A percentile compares a stretch with the other conserved stretches of the same genome.
Conservation (phyloP, 805 yeast species). For the Yarrowia yakushimensis region DNA sequence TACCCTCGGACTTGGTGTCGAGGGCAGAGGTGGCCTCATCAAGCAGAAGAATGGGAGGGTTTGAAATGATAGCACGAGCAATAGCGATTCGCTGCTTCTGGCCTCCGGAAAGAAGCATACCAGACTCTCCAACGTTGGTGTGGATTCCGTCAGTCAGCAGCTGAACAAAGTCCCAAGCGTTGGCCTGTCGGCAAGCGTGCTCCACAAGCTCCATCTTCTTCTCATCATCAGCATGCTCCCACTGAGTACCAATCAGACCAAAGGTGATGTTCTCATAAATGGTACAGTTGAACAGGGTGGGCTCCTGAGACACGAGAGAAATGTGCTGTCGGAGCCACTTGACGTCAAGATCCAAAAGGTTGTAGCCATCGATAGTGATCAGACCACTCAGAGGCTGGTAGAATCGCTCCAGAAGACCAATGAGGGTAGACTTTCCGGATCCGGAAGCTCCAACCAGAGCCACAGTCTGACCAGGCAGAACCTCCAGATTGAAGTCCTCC, state of each 20-base stretch:
- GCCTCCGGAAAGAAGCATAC: conserved; percentile 63
- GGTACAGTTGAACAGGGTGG: conserved; percentile 86
- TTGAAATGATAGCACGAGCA: conserved; percentile 63
- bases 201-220: conserved; percentile 40
- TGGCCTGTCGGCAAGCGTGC: conserved; percentile 41
- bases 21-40: conserved; percentile 67
- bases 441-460: conserved; percentile 97
- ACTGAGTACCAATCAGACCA: conserved; percentile 66
- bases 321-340: conserved; percentile 70
- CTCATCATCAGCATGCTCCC: conserved; percentile 47
- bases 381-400: conserved; percentile 75
- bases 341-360: conserved; percentile 66
- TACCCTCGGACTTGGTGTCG: conserved; percentile 47
- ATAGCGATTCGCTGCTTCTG: conserved; percentile 71
- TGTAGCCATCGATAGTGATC: conserved; percentile 79
- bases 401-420: conserved; percentile 81
- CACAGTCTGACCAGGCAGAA: conserved; percentile 85
- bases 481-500: conserved; percentile 66
- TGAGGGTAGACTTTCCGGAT: conserved; percentile 88
- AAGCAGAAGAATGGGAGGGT: conserved; percentile 55
- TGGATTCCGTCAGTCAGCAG: conserved; percentile 78
- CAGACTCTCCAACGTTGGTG: conserved; percentile 63
- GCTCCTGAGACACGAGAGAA: conserved; percentile 95
- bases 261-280: conserved; percentile 83
- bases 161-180: conserved; percentile 42